phyloP scores from a whole-genome alignment of 805 yeast species.

The Pichia pseudocactophila region DNA sequence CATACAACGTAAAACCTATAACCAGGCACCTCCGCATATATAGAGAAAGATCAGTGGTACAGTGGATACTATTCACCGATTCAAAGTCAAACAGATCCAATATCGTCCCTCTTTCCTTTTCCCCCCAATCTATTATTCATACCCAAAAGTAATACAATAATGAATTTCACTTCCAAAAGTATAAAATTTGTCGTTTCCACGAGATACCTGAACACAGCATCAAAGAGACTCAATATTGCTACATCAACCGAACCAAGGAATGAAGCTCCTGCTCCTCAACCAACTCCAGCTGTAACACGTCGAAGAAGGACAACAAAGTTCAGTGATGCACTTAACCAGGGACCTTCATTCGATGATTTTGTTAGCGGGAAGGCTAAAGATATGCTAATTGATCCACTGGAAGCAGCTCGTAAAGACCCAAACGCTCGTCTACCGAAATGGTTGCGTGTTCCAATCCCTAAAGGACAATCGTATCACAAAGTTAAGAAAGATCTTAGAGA shows the following conservation, averaged over 20 bases:
- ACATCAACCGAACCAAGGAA: neutral
- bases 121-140: too few relatives aligned
- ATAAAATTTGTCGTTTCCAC: neutral
- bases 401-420: slow-evolving; percentile 58
- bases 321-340: slow-evolving; percentile 44
- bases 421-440: slow-evolving; percentile 77
- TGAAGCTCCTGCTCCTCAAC: neutral
- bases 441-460: slow-evolving; percentile 96
- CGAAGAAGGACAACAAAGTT: slow-evolving; percentile 51
- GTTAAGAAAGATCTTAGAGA: slow-evolving; percentile 84
- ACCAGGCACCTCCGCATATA: too few relatives aligned
- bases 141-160: too few relatives aligned
- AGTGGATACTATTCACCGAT: too few relatives aligned
- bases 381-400: slow-evolving; percentile 64
- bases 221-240: neutral
- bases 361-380: slow-evolving; percentile 71
- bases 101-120: too few relatives aligned
- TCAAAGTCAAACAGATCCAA: too few relatives aligned
- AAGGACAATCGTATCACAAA: slow-evolving; percentile 74
- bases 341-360: slow-evolving; percentile 93
- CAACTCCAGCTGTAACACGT: slow-evolving; percentile 16
- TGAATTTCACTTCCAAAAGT: neutral
- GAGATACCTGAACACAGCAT: neutral
- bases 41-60: too few relatives aligned
- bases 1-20: too few relatives aligned